Evolutionary conservation across 352 stramenopile species (phyloP), one percentile per base, ranked within the genome.

Genomic region (Phytophthora sp.): DNA sequence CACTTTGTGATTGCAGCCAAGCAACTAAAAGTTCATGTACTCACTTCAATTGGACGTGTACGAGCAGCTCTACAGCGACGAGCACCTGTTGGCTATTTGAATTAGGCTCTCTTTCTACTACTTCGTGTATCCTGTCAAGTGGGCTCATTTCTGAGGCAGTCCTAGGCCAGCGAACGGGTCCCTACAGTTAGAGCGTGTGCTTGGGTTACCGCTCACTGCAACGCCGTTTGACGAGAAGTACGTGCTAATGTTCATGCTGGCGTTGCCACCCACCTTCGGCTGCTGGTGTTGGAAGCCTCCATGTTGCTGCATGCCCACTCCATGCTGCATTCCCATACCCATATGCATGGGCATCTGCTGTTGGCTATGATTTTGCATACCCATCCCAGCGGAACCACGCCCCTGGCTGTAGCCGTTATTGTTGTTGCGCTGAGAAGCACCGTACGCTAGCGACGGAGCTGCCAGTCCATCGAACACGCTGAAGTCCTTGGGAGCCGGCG

Each of bases 141-240:
- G 45, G 16, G 23, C n/a, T 64, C n/a, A 69, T 46, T 84, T 68
- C 53, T 80, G 67, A 4, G 82, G 82, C 55, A 91, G 56, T n/a
- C 84, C 86, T 20, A 93, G 65, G 8, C 86, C 86, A 6, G 86
- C 84, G 68, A 94, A 94, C 36, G 86, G 86, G 51, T 94, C 86
- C 51, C 84, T 76, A 42, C 69, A 41, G 35, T 69, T 74, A 3
- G 63, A 35, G 16, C 57, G 54, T 5, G 52, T 45, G 13, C 58
- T 69, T 36, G 31, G 12, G 29, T 63, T 47, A 16, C 54, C 65
- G 29, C 67, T 69, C 9, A 57, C 46, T 52, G 38, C 33, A 49
- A 68, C 57, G 58, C 62, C 64, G 23, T 66, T 71, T n/a, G 81
- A 71, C 30, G 71, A 58, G 35, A 86, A 73, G 58, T 79, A 74